These are phyloP conservation scores for Cytospora schulzeri DNA, from an alignment of 2,329 filamentous ascomycete genomes.

Conservation along the genomic window DNA sequence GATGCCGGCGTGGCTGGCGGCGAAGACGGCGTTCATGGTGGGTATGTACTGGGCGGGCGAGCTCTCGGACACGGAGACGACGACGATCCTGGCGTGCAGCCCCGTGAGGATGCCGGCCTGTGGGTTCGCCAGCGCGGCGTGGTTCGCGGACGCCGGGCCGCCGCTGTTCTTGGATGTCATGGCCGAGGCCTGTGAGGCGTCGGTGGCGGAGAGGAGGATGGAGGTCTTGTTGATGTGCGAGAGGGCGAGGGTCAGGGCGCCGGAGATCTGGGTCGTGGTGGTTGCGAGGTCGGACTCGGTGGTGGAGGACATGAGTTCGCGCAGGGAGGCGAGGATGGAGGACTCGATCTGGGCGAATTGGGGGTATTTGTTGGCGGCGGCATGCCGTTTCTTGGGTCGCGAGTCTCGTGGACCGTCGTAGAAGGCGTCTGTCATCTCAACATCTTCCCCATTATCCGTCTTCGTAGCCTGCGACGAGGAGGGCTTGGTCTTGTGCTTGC, in stretches of 20 bases:
- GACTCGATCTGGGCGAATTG: constrained; percentile 87
- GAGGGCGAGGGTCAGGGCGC: constrained; percentile 86
- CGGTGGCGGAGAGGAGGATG: constrained; percentile 63
- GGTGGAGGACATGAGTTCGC: constrained; percentile 71
- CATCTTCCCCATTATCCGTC: constrained; percentile 43
- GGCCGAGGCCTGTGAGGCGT: constrained; percentile 42
- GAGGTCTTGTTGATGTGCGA: constrained; percentile 86
- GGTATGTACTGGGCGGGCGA: constrained; percentile 93
- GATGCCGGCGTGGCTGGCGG: constrained; percentile 83
- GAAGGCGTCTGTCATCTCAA: constrained; percentile 56
- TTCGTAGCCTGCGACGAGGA: background rate
- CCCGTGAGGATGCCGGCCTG: constrained; percentile 44
- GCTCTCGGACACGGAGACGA: constrained; percentile 83
- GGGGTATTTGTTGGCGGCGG: constrained; percentile 83
- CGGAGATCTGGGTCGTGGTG: constrained; percentile 84
- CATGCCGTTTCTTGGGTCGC: constrained; percentile 34
- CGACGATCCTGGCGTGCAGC: constrained; percentile 80
- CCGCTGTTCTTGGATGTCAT: constrained; percentile 30
- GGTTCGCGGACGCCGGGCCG: constrained; percentile 36
- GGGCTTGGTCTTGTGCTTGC: background rate
- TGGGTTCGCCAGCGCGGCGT: constrained; percentile 36
- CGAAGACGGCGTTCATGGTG: constrained; percentile 98
- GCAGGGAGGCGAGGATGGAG: constrained; percentile 74
- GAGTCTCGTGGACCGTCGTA: constrained; percentile 26
- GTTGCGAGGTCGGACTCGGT: constrained; percentile 65